Base-by-base conservation (phyloP, 306 rosid species). In the Geum urbanum region DNA sequence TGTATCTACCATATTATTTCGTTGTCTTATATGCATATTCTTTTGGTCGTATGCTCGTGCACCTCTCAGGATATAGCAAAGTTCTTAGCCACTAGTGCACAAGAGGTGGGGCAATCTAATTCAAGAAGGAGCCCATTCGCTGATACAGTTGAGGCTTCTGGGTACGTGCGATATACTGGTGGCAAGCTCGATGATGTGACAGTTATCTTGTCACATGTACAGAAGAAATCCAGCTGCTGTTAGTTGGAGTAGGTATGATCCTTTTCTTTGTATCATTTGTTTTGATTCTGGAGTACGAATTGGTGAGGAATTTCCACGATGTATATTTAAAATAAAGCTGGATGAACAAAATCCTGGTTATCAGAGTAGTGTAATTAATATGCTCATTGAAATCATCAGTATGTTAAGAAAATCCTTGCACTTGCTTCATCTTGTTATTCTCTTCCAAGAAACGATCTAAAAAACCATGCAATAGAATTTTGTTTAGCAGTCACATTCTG, bases 101-200 rank as follows among this genome's bases (percentile, higher is more conserved):
- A 81, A 60, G 88, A 83, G 65, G 83, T 85, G 59, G 97, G 96
- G 57, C 75, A 47, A 45, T 86, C 88, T 66, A 59, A 83, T 78
- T 69, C 59, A 16, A 69, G 64, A 27, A 72, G 91, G 77, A 88
- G 88, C 84, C 96, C 97, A 67, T 91, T 86, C 63, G 85, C 88
- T 22, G 91, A 86, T 78, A 91, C 87, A 73, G 88, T 92, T 0
- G 72, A 82, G 62, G 86, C 92, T 37, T 75, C 72, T 27, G 92
- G 97, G 4, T 88, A 86, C 67, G 89, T 80, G 69, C 84, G 88
- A 53, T 85, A 67, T 55, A 61, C 74, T 0, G 97, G 97, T 27
- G 96, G 96, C 48, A 88, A 86, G 82, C 92, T 85, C 55, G 97
- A 91, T 66, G 77, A 80, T 74, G 86, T 86, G n/a, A 83, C 86